Evolutionary conservation across 106 monocot species (phyloP).

Genomic region (Vanilla planifolia): DNA sequence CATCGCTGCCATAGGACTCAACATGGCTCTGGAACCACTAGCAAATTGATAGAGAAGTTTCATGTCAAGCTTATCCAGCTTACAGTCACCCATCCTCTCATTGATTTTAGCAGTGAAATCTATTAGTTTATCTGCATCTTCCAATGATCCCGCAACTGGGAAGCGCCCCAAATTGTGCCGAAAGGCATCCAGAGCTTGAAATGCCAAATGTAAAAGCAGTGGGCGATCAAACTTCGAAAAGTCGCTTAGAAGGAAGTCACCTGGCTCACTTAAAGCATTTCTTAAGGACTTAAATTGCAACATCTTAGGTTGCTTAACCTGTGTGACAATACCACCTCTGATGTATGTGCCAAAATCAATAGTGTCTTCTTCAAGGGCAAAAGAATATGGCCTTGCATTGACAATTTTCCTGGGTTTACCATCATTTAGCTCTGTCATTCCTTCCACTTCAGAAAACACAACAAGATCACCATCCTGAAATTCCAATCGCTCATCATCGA

Average conservation of each 20-base stretch:
- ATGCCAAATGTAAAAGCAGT: slow-evolving; percentile 52
- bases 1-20: slow-evolving; percentile 80
- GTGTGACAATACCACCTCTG: slow-evolving; percentile 64
- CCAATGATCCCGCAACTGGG: slow-evolving; percentile 52
- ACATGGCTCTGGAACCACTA: slow-evolving; percentile 49
- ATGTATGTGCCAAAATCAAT: slow-evolving; percentile 40
- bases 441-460: slow-evolving; percentile 67
- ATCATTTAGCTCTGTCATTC: slow-evolving; percentile 80
- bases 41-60: slow-evolving; percentile 53
- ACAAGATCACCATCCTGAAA: slow-evolving; percentile 75
- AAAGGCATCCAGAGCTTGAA: slow-evolving; percentile 64
- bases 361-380: slow-evolving; percentile 59
- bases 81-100: slow-evolving; percentile 27
- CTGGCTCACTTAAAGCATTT: slow-evolving; percentile 53
- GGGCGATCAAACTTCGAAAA: slow-evolving; percentile 53
- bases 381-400: slow-evolving; percentile 51
- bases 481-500: slow-evolving; percentile 74
- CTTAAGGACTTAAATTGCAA: slow-evolving; percentile 39
- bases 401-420: slow-evolving; percentile 63
- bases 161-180: slow-evolving; percentile 36
- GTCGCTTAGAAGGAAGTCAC: slow-evolving; percentile 62
- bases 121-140: slow-evolving; percentile 44
- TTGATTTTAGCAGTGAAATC: slow-evolving; percentile 29
- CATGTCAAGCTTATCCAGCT: slow-evolving; percentile 36
- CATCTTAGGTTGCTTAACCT: slow-evolving; percentile 51